A percentile compares a stretch with the other conserved stretches of the same genome.
Conservation (phyloP, 208 protist genomes). For the Naegleria gruberi region DNA sequence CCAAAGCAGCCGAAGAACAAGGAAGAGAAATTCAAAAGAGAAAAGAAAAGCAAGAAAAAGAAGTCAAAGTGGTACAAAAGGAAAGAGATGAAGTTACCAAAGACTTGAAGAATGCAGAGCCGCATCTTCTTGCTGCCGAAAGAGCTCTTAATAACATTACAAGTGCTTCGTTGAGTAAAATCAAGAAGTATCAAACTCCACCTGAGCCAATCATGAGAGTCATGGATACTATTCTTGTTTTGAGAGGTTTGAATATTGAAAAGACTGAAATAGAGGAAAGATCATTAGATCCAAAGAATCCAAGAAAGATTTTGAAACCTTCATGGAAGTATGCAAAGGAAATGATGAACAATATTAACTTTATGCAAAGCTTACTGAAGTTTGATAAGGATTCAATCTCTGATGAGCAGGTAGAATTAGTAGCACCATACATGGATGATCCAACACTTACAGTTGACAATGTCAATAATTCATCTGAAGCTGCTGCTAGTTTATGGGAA, state of each 20-base stretch:
- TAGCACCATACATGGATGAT: conserved; percentile 62
- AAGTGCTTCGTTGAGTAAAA: conserved; percentile 42
- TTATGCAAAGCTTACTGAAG: conserved; percentile 45
- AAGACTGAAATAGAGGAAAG: conserved; percentile 14
- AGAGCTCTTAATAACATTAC: conserved; percentile 47
- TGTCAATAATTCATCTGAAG: conserved; percentile 48
- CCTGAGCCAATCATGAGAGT: conserved; percentile 62
- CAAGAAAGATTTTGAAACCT: conserved; percentile 32
- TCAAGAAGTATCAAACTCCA: conserved; percentile 57
- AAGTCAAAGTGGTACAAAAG: conserved; percentile 31
- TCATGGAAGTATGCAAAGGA: conserved; percentile 71
- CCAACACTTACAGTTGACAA: conserved; percentile 60
- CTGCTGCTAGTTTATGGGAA: conserved; percentile 54
- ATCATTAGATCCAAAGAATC: not conserved
- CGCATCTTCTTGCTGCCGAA: conserved; percentile 46
- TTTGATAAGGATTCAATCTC: conserved; percentile 71
- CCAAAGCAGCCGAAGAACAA: conserved; percentile 46
- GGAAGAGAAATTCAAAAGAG: conserved; percentile 50
- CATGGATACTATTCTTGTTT: conserved; percentile 65
- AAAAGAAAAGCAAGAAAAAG: conserved; percentile 31
- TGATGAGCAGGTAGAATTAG: conserved; percentile 69
- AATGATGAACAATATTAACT: conserved; percentile 52
- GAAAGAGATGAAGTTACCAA: conserved; percentile 50
- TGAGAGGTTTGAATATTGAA: conserved; percentile 27
- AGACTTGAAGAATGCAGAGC: conserved; percentile 46